Conservation (phyloP, 257 asterid genomes). For the Jacaranda mimosifolia region DNA sequence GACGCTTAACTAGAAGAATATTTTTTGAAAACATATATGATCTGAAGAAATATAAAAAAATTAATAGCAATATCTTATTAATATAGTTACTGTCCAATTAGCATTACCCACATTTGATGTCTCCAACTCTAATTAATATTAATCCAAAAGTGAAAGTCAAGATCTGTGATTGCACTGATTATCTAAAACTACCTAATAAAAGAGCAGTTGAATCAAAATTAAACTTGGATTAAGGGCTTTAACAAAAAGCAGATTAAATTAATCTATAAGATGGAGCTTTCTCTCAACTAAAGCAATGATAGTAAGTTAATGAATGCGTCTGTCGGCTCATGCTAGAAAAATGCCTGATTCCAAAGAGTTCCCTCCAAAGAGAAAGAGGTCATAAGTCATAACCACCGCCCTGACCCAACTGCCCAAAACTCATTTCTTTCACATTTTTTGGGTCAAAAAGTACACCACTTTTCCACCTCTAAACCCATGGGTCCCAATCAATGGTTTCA, state of each 20-base stretch:
- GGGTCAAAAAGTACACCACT: constrained; percentile 55
- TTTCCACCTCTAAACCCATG: constrained; percentile 44
- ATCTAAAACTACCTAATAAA: neutral
- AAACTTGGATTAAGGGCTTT: no score
- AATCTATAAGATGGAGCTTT: neutral
- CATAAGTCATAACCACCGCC: constrained; percentile 52
- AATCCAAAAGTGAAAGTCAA: neutral
- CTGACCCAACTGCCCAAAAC: constrained; percentile 34
- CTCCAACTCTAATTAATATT: neutral
- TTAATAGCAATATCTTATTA: no score
- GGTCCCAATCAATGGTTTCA: constrained; percentile 20
- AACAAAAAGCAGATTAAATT: no score
- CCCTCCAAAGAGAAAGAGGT: constrained; percentile 40
- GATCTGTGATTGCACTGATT: neutral
- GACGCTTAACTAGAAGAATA: no score
- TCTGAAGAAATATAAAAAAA: no score
- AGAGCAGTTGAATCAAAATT: neutral
- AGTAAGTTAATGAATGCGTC: constrained; percentile 25
- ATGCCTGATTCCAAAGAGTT: constrained; percentile 40
- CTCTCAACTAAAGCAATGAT: neutral
- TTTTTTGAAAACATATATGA: no score
- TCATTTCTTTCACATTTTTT: neutral
- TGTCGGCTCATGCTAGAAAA: constrained; percentile 31
- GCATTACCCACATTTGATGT: no score
- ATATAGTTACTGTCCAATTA: no score